A percentile compares a stretch with the other conserved stretches of the same genome.
Conservation (phyloP, 2,329 filamentous ascomycete species). For the Penicillium italicum region DNA sequence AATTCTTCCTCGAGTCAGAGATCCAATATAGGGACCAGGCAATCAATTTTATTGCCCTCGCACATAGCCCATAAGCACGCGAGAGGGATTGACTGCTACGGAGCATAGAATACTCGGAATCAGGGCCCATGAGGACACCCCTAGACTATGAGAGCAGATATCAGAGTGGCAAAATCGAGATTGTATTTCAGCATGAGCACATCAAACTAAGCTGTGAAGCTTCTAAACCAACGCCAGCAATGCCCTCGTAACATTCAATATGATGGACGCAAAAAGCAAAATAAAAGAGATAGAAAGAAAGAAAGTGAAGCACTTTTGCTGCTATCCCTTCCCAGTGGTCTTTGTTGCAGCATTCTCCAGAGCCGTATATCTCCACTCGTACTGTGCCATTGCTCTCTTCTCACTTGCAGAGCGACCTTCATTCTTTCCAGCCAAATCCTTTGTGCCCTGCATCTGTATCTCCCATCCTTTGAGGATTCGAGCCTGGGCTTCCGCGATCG, state of each 20-base stretch:
- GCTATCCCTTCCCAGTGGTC: conserved; percentile 13
- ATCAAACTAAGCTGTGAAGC: not conserved
- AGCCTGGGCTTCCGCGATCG: conserved; percentile 34
- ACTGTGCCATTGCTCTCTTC: conserved; percentile 33
- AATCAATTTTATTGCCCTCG: not conserved
- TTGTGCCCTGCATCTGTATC: conserved; percentile 33
- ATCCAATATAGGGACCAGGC: not conserved
- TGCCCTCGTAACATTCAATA: conserved; percentile 14
- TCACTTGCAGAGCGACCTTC: conserved; percentile 30
- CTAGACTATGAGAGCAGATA: not conserved
- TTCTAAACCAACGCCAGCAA: conserved; percentile 31
- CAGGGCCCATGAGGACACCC: not conserved
- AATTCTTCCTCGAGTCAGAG: conserved; percentile 6
- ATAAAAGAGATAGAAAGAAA: not conserved
- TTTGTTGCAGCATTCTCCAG: conserved; percentile 33
- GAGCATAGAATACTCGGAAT: too few species aligned
- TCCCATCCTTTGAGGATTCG: conserved; percentile 38
- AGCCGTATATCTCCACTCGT: conserved; percentile 35
- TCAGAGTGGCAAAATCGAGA: not conserved
- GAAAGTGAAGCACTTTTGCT: conserved; percentile 7
- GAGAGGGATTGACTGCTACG: not conserved
- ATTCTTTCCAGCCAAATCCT: conserved; percentile 34
- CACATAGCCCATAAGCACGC: not conserved
- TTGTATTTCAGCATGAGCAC: not conserved
- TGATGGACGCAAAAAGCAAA: conserved; percentile 1